Percentiles rank a stretch among this genome's conserved stretches.
These are phyloP conservation scores for Turnera subulata DNA, from an alignment of 345 rosid genomes.

Conservation along the genomic window DNA sequence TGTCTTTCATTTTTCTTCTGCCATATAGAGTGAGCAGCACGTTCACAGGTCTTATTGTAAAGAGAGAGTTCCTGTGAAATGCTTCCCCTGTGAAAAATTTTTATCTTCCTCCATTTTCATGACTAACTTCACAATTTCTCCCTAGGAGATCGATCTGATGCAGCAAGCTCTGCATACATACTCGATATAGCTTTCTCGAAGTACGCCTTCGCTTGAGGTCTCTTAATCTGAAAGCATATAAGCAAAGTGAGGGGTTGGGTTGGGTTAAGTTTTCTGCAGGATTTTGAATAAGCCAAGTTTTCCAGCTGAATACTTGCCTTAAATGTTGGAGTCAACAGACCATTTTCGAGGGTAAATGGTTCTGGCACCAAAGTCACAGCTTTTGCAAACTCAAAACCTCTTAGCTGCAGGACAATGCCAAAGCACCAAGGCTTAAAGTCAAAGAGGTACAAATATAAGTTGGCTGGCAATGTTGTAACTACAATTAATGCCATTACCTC, in stretches of 20 bases:
- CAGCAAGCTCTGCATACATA: slow-evolving; percentile 49
- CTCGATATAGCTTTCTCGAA: slow-evolving; percentile 49
- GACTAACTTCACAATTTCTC: slow-evolving; percentile 4
- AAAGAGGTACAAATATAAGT: background rate
- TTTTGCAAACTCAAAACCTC: slow-evolving; percentile 95
- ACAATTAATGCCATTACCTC: slow-evolving; percentile 42
- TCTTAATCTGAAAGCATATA: slow-evolving; percentile 47
- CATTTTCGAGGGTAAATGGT: slow-evolving; percentile 78
- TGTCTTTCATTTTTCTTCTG: too few species aligned
- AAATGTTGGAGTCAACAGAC: slow-evolving; percentile 86
- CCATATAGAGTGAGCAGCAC: too few species aligned
- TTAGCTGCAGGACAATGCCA: slow-evolving; percentile 37
- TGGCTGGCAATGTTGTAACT: slow-evolving; percentile 1
- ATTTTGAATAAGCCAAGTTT: too few species aligned
- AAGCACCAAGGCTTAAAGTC: background rate
- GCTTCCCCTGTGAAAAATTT: too few species aligned
- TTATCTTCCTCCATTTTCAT: background rate
- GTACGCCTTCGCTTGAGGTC: slow-evolving; percentile 86
- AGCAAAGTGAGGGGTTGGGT: background rate
- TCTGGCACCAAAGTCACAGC: slow-evolving; percentile 82
- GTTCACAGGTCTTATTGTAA: too few species aligned
- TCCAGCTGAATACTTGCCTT: slow-evolving; percentile 50
- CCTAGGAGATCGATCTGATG: slow-evolving; percentile 44
- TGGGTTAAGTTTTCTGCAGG: too few species aligned
- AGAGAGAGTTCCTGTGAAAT: too few species aligned